Percentiles rank a stretch among this genome's conserved stretches.
These are phyloP conservation scores for Amanita rubescens DNA, from an alignment of 768 basidiomycete species.

Conservation along the genomic window DNA sequence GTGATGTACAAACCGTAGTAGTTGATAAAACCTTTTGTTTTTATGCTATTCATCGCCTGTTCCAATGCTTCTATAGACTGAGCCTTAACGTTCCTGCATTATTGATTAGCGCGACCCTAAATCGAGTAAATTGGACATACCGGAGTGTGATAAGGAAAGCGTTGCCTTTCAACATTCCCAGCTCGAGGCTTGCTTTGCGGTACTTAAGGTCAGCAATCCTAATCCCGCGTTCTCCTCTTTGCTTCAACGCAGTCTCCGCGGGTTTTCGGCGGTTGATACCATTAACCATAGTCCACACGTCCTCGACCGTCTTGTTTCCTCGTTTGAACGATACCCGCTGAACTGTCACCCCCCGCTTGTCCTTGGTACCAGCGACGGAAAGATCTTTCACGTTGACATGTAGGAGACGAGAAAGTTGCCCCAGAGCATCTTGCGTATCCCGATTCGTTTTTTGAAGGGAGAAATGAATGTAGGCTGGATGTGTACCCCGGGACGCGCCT, in stretches of 20 bases:
- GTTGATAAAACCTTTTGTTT: conserved; percentile 89
- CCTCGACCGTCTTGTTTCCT: conserved; percentile 68
- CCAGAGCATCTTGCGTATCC: conserved; percentile 91
- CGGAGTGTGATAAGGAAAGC: conserved; percentile 90
- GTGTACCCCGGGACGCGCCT: conserved; percentile 51
- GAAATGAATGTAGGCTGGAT: conserved; percentile 90
- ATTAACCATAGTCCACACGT: conserved; percentile 82
- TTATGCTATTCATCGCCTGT: conserved; percentile 67
- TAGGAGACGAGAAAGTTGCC: conserved; percentile 70
- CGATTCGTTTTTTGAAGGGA: conserved; percentile 96
- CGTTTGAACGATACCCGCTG: conserved; percentile 83
- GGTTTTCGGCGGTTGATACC: conserved; percentile 52
- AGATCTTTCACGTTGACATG: conserved; percentile 75
- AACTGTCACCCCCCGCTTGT: conserved; percentile 94
- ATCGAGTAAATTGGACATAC: conserved; percentile 33
- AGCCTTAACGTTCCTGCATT: conserved; percentile 72
- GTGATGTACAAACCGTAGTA: conserved; percentile 67
- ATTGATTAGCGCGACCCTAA: background rate
- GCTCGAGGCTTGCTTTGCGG: conserved; percentile 71
- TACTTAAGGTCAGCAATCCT: conserved; percentile 87
- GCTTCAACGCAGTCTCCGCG: conserved; percentile 47
- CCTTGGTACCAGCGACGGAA: conserved; percentile 92
- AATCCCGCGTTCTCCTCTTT: conserved; percentile 85
- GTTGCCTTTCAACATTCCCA: conserved; percentile 97
- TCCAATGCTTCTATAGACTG: conserved; percentile 68